These are phyloP conservation scores for Trichoderma sp. DNA, from an alignment of 2,329 filamentous ascomycete genomes.

Conservation along the genomic window DNA sequence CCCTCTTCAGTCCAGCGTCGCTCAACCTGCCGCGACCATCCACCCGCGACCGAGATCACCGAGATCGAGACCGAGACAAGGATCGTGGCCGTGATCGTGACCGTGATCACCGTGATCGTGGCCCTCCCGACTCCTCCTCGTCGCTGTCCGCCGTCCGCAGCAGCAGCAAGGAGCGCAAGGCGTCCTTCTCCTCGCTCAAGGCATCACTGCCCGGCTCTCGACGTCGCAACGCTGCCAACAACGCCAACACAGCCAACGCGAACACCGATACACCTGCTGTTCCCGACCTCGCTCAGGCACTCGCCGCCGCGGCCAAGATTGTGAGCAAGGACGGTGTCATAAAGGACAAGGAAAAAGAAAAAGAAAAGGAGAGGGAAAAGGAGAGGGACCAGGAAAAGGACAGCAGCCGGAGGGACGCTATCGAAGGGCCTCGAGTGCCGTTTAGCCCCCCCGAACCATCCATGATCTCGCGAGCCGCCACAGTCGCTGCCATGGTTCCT, in stretches of 20 bases:
- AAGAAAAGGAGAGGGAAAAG: neutral
- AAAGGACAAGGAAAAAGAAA: conserved; percentile 16
- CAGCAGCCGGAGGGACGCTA: conserved; percentile 30
- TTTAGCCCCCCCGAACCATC: conserved; percentile 20
- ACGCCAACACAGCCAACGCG: conserved; percentile 38
- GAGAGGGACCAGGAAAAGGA: conserved; percentile 18
- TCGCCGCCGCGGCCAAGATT: conserved; percentile 49
- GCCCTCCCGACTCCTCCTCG: conserved; percentile 24
- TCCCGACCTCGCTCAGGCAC: conserved; percentile 53
- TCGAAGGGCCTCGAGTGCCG: conserved; percentile 22
- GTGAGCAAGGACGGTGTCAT: conserved; percentile 23
- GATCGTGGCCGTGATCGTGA: neutral
- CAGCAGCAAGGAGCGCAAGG: conserved; percentile 48
- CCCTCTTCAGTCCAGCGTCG: conserved; percentile 35
- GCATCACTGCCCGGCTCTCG: conserved; percentile 50
- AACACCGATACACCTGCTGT: conserved; percentile 50
- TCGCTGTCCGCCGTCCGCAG: conserved; percentile 26
- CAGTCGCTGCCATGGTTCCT: conserved; percentile 20
- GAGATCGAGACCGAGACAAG: neutral
- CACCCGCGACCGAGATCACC: conserved; percentile 36
- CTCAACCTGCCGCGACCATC: conserved; percentile 32
- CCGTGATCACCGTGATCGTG: conserved; percentile 28
- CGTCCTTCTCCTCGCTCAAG: conserved; percentile 52
- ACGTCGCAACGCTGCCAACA: conserved; percentile 39
- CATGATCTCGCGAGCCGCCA: conserved; percentile 19